Conservation (phyloP, 164 flowering plant genomes). For the Saururus chinensis region DNA sequence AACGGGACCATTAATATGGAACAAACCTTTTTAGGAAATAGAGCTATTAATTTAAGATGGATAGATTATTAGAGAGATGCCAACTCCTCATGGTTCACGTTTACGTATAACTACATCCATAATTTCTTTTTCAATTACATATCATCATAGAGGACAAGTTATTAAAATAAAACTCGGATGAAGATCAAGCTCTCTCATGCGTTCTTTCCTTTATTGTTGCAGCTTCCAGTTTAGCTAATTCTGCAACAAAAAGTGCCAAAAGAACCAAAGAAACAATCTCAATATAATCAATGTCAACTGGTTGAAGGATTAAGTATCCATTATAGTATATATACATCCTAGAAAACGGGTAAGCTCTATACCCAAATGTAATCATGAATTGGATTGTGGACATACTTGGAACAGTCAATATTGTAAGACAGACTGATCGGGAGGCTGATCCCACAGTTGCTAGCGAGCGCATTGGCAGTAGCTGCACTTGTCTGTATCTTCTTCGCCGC, state of each 20-base stretch:
- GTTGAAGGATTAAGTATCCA: no score
- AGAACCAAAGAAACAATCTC: background rate
- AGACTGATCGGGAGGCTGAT: background rate
- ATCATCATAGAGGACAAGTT: background rate
- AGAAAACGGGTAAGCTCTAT: background rate
- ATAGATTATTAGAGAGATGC: no score
- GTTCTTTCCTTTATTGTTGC: background rate
- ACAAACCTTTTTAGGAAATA: no score
- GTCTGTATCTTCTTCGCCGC: background rate
- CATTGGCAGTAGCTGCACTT: background rate
- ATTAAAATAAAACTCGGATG: background rate
- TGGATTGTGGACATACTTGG: background rate
- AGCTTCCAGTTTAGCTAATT: background rate
- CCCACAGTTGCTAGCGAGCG: background rate
- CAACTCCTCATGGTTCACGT: background rate
- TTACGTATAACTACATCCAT: background rate
- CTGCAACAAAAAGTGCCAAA: background rate
- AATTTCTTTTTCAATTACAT: background rate
- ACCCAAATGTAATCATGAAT: background rate
- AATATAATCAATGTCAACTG: no score
- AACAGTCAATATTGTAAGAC: background rate
- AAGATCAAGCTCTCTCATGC: background rate
- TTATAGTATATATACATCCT: no score
- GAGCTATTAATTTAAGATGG: no score
- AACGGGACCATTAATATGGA: no score